Evolutionary conservation across 1,139 yeast species (phyloP), one percentile per base, ranked within the genome.

Genomic region (Kodamaea sp.): DNA sequence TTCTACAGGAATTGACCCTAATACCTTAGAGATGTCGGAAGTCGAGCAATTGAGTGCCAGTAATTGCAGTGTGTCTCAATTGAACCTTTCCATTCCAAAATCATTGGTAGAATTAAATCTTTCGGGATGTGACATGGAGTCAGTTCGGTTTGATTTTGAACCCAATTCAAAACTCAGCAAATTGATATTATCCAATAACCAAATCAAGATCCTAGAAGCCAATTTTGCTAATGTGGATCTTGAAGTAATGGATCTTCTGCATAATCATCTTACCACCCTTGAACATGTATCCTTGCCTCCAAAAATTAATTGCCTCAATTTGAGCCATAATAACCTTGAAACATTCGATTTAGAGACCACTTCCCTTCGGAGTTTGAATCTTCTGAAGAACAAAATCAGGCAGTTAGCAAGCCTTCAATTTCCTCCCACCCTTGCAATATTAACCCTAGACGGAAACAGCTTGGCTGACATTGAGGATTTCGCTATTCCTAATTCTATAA

Each of bases 391-490:
- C 16, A 28, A 29, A 8, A 22, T 42, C 10, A 25, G 18, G 8
- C 31, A 35, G 13, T 8, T 34, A n/a, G 11, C 7, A 8, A 21
- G 27, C 8, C 16, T 36, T n/a, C 22, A 6, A 9, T 14, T 38
- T 6, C 41, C 42, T 8, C 32, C 24, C 2, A 7, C 10, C 1
- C 29, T 41, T 15, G 19, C 27, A 14, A 15, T 25, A 3, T 29
- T 43, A 21, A 22, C 37, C 20, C 13, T 43, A 9, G 36, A 41
- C 19, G 34, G 36, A 7, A 43, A 43, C 26, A 22, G 33, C 4
- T 16, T 41, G 3, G 29, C 31, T 2, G 24, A 7, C 9, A 35
- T 41, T n/a, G 18, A 26, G 8, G 42, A 38, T 8, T 35, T 38
- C 13, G n/a, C 16, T 2, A 13, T 35, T 13, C 43, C 46, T 3